Evolutionary conservation across 1,139 yeast species (phyloP), one percentile per base, ranked within the genome.

Genomic region (Casaregolazyma suthepensis): DNA sequence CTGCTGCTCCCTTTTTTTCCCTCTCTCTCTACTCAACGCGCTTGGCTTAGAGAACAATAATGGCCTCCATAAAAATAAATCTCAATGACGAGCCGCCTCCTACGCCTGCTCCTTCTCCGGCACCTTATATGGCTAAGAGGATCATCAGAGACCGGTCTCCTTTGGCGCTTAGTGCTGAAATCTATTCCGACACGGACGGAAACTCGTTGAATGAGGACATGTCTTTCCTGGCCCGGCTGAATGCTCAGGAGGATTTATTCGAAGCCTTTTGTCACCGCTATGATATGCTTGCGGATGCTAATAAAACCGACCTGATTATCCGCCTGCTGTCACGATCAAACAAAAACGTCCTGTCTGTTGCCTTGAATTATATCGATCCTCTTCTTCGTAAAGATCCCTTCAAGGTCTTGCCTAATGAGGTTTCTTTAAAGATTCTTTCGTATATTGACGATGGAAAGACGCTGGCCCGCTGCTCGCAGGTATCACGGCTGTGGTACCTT

Each of bases 371-470:
- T 65, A 86, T 93, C 15, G 80, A 85, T 23, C 80, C 84, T 37
- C 72, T 89, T 66, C 83, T 93, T 55, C 82, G 88, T 61, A 85
- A 88, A 56, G 99, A 93, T 69, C 95, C 93, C 62, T 84, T 93
- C 56, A 77, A 84, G 43, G 82, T 87, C 13, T 75, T 93, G 51
- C 99, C 99, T 1, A 78, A 80, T 61, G 99, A 93, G 67, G 73
- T 93, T 43, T 82, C 96, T 1, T 77, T 91, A 54, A 87, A 89
- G 63, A 86, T 93, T 48, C 73, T 93, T 51, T 86, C 96, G 59
- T 89, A 86, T 68, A 74, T 93, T 63, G 96, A 89, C 49, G 76
- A 73, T 57, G 75, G 77, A 15, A 55, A 61, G 53, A 67, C 75
- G 7, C 63, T 74, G 35, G 75, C 76, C 10, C 63, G 75, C 3